These are phyloP conservation scores for Sistotremastrum niveocremeum DNA, from an alignment of 768 basidiomycete genomes.

Conservation along the genomic window DNA sequence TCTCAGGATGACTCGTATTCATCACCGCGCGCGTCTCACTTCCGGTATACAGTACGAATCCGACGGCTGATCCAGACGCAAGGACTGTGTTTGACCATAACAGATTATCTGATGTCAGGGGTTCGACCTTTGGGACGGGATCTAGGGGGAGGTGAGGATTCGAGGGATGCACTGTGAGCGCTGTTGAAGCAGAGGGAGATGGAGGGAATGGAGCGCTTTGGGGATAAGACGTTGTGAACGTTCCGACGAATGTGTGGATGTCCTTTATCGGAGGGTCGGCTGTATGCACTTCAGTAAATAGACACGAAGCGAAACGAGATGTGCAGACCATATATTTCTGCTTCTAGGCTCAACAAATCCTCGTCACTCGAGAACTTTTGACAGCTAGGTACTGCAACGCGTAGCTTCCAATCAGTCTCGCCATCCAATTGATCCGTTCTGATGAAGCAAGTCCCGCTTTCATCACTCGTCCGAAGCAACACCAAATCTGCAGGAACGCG, in stretches of 20 bases:
- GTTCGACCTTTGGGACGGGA: conserved; percentile 43
- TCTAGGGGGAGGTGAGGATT: conserved; percentile 27
- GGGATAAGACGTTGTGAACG: conserved; percentile 38
- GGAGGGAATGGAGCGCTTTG: conserved; percentile 11
- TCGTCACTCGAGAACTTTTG: conserved; percentile 52
- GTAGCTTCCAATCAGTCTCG: conserved; percentile 97
- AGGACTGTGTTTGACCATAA: conserved; percentile 97
- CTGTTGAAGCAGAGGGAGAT: conserved; percentile 5
- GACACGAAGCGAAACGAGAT: conserved; percentile 6
- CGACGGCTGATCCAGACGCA: conserved; percentile 86
- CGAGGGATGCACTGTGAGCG: conserved; percentile 21
- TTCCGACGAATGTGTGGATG: conserved; percentile 90
- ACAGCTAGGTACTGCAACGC: conserved; percentile 74
- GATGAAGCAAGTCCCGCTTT: conserved; percentile 90
- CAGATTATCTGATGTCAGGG: conserved; percentile 90
- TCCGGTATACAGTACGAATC: conserved; percentile 91
- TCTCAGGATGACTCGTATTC: conserved; percentile 96
- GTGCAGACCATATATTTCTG: conserved; percentile 73
- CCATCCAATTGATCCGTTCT: conserved; percentile 97
- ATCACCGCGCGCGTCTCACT: conserved; percentile 92
- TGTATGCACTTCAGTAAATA: conserved; percentile 14
- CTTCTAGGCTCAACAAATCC: conserved; percentile 50
- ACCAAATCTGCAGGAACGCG: conserved; percentile 92
- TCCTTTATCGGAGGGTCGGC: conserved; percentile 96
- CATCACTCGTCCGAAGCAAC: conserved; percentile 75